A percentile compares a stretch with the other conserved stretches of the same genome.
phyloP scores from a whole-genome alignment of 2,329 filamentous ascomycete species.

The Chrysoporthe cubensis region DNA sequence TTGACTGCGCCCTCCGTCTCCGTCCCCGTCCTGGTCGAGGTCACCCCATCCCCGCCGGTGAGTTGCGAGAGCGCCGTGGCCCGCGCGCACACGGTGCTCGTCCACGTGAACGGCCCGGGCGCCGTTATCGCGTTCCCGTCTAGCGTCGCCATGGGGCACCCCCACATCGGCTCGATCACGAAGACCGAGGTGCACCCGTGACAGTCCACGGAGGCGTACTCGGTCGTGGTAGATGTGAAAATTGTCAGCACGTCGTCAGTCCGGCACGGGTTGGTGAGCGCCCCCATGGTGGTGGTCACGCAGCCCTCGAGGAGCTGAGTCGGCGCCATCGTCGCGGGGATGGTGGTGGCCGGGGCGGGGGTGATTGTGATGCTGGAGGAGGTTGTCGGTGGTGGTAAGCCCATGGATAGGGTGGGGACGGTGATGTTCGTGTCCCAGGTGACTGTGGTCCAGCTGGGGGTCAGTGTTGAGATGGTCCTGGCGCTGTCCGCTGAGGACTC shows the following conservation, averaged over 20 bases:
- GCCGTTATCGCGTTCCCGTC: slow-evolving; percentile 22
- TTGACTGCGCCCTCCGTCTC: neutral
- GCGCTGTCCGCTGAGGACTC: neutral
- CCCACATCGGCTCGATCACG: slow-evolving; percentile 32
- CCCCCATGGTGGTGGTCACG: slow-evolving; percentile 36
- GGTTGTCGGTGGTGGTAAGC: neutral
- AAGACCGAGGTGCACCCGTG: slow-evolving; percentile 37
- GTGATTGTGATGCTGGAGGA: neutral
- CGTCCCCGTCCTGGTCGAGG: neutral
- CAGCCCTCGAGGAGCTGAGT: slow-evolving; percentile 25
- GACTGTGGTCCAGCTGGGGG: neutral
- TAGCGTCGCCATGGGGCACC: slow-evolving; percentile 36
- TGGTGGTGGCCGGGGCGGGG: neutral
- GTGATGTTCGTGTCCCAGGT: neutral
- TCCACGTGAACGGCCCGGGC: slow-evolving; percentile 33
- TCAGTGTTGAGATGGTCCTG: neutral
- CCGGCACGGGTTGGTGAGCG: slow-evolving; percentile 38
- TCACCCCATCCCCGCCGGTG: neutral
- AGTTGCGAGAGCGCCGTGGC: slow-evolving; percentile 8
- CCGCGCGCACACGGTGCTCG: slow-evolving; percentile 36
- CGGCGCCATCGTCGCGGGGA: neutral
- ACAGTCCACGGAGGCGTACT: slow-evolving; percentile 36
- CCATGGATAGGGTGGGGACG: neutral
- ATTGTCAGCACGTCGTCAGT: slow-evolving; percentile 33
- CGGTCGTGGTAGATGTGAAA: slow-evolving; percentile 15